A percentile compares a stretch with the other conserved stretches of the same genome.
Conservation (phyloP, 2,329 filamentous ascomycete genomes). For the Berkeleyomyces basicola region DNA sequence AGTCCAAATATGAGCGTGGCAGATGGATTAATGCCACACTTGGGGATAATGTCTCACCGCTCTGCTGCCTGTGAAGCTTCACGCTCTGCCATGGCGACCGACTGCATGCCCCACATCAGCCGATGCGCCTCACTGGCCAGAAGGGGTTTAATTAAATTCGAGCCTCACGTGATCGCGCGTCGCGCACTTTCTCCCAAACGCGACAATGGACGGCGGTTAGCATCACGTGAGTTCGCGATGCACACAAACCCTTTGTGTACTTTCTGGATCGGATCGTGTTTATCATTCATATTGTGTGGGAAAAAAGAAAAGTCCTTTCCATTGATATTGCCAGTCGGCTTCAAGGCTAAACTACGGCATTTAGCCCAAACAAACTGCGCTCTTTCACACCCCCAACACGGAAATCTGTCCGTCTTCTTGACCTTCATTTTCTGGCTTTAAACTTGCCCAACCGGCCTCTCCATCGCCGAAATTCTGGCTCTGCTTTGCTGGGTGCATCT, state of each 20-base stretch:
- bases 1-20: too few relatives aligned
- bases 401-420: background rate
- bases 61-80: background rate
- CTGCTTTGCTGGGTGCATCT: background rate
- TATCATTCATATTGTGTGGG: too few relatives aligned
- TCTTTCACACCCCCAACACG: background rate
- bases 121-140: background rate
- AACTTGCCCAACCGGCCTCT: background rate
- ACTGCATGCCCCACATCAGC: background rate
- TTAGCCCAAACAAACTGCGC: background rate
- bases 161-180: background rate
- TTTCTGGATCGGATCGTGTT: too few relatives aligned
- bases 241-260: too few relatives aligned
- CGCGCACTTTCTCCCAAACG: background rate
- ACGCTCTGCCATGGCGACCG: background rate
- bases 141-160: background rate
- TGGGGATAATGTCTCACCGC: too few relatives aligned
- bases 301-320: too few relatives aligned
- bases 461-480: background rate
- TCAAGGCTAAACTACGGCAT: background rate
- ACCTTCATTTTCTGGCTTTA: background rate
- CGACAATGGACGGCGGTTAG: background rate
- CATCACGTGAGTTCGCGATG: background rate
- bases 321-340: background rate
- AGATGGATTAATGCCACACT: too few relatives aligned